Percentiles rank a stretch among this genome's conserved stretches.
These are phyloP conservation scores for Cairneyella variabilis DNA, from an alignment of 495 filamentous ascomycete genomes.

Conservation along the genomic window DNA sequence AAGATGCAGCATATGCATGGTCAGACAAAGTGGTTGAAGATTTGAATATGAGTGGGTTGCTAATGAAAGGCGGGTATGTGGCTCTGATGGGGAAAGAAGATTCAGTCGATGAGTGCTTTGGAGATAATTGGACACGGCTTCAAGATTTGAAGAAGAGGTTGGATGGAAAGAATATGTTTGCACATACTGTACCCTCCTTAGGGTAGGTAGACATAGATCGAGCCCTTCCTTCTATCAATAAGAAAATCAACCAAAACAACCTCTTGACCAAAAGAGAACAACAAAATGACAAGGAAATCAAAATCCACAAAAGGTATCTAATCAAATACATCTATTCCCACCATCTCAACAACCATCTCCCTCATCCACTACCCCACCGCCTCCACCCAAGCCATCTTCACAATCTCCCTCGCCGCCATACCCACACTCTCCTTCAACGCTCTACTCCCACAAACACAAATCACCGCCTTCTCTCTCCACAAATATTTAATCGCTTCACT, in stretches of 20 bases:
- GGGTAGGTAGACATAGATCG: no score
- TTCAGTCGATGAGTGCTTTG: slow-evolving; percentile 22
- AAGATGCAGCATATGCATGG: slow-evolving; percentile 23
- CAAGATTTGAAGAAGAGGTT: slow-evolving; percentile 26
- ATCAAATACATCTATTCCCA: no score
- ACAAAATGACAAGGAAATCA: no score
- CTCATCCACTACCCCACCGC: no score
- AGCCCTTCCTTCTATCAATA: no score
- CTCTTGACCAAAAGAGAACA: no score
- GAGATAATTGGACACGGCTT: slow-evolving; percentile 14
- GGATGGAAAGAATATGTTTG: slow-evolving; percentile 32
- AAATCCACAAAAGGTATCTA: no score
- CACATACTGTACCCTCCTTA: slow-evolving; percentile 22
- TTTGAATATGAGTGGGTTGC: slow-evolving; percentile 12
- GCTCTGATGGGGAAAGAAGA: slow-evolving; percentile 20
- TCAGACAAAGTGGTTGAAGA: slow-evolving; percentile 18
- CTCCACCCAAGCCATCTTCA: no score
- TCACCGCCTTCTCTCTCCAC: slow-evolving; percentile 39
- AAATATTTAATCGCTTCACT: slow-evolving; percentile 34
- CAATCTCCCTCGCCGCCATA: background rate
- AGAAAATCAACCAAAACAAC: no score
- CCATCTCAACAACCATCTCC: no score
- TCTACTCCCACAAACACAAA: slow-evolving; percentile 46
- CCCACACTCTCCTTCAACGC: background rate
- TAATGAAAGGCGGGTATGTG: slow-evolving; percentile 30